Percentiles rank a stretch among this genome's conserved stretches.
These are phyloP conservation scores for Boletus pseudo-olivaceus DNA, from an alignment of 768 basidiomycete species.

Conservation along the genomic window DNA sequence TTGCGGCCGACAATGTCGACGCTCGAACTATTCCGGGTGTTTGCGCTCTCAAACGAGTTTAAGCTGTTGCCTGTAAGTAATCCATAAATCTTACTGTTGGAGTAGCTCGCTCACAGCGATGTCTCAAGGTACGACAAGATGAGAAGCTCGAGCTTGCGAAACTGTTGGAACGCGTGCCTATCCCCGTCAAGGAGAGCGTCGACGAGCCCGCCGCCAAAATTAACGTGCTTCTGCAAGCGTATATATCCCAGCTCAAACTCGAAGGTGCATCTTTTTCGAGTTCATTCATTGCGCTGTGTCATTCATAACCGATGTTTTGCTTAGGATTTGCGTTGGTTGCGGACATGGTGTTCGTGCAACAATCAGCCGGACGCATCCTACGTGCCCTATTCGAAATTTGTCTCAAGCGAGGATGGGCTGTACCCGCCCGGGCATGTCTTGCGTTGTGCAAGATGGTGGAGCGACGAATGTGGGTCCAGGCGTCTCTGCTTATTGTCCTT, in stretches of 20 bases:
- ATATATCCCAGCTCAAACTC: slow-evolving; percentile 90
- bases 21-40: slow-evolving; percentile 92
- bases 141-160: slow-evolving; percentile 90
- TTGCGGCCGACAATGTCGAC: slow-evolving; percentile 81
- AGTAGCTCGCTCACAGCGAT: background rate
- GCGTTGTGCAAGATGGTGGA: slow-evolving; percentile 97
- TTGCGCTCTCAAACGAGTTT: slow-evolving; percentile 94
- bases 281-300: background rate
- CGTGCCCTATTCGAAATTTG: slow-evolving; percentile 98
- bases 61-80: slow-evolving; percentile 72
- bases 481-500: background rate
- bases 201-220: slow-evolving; percentile 98
- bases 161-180: slow-evolving; percentile 89
- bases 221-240: slow-evolving; percentile 92
- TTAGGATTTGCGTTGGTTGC: slow-evolving; percentile 79
- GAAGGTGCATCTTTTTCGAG: slow-evolving; percentile 49
- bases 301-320: background rate
- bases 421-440: slow-evolving; percentile 85
- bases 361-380: slow-evolving; percentile 95
- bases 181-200: slow-evolving; percentile 94
- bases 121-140: slow-evolving; percentile 58
- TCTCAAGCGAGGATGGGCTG: slow-evolving; percentile 96
- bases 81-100: background rate
- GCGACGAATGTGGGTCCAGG: slow-evolving; percentile 60
- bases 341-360: slow-evolving; percentile 95